Conservation (phyloP, 2,329 filamentous ascomycete genomes). For the Sclerotinia borealis region DNA sequence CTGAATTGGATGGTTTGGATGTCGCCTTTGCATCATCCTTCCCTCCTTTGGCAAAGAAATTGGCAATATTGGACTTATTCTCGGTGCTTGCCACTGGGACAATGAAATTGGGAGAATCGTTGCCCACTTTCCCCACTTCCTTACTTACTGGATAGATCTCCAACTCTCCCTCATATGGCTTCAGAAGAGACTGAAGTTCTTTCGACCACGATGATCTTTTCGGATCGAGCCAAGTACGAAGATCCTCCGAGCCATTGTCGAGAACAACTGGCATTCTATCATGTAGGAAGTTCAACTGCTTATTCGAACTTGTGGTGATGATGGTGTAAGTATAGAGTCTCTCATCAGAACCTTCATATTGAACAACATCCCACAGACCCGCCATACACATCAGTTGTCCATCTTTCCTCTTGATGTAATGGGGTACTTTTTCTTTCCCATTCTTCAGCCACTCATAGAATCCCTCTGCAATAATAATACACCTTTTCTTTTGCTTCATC, state of each 20-base stretch:
- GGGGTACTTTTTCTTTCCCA: constrained; percentile 73
- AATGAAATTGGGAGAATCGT: constrained; percentile 78
- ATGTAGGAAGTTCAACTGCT: constrained; percentile 79
- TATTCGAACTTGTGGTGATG: constrained; percentile 83
- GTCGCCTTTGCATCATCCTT: constrained; percentile 17
- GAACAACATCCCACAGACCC: constrained; percentile 84
- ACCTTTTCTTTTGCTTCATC: constrained; percentile 87
- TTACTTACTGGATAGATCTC: constrained; percentile 82
- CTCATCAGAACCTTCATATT: constrained; percentile 65
- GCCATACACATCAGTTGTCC: constrained; percentile 77
- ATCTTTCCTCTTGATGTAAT: constrained; percentile 78
- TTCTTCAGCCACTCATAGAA: constrained; percentile 97
- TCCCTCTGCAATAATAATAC: constrained; percentile 80
- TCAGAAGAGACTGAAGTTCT: constrained; percentile 73
- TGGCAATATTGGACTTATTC: constrained; percentile 90
- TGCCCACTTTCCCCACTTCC: constrained; percentile 91
- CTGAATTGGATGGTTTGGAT: constrained; percentile 1
- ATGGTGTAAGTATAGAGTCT: constrained; percentile 86
- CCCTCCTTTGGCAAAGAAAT: constrained; percentile 69
- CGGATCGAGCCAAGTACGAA: constrained; percentile 77
- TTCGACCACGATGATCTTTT: constrained; percentile 63
- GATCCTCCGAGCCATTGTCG: constrained; percentile 63
- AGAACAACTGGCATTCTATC: constrained; percentile 94
- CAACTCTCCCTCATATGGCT: constrained; percentile 70
- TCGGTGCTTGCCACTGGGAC: constrained; percentile 76